Evolutionary conservation across 208 protist genomes (phyloP), one percentile per base, ranked within the genome.

Genomic region (Acanthamoeba castellanii): DNA sequence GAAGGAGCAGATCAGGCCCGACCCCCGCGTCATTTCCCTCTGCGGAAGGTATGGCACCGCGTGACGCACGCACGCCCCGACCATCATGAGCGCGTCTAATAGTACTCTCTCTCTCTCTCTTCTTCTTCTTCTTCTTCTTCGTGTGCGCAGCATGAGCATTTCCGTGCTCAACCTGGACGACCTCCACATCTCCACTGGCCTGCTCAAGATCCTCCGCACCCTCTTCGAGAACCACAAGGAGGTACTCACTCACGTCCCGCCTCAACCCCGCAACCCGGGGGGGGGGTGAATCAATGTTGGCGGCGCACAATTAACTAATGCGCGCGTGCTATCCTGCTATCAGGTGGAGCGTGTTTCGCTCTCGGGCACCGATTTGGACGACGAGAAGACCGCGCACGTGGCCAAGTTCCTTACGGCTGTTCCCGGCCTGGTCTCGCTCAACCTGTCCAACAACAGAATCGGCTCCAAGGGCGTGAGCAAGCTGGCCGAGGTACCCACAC

Each of bases 391-490:
- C 1, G 82, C 47, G 22, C 25, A 55, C 7, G 82, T 90, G n/a
- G 82, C 82, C 52, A 42, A 90, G 82, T 70, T 90, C 52, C 82
- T 90, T 30, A 25, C 14, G 37, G 25, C 30, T 52, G 50, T 32
- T 37, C 82, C 82, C 37, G 57, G 57, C 52, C 52, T 90, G 45
- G 52, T 90, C 18, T 59, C 82, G 47, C 50, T 90, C 57, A 68
- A 90, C 55, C 82, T 90, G 30, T 59, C 82, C 32, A 70, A 90
- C 55, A 90, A 90, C 82, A 90, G 25, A 30, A 90, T 90, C 57
- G 37, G 32, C 27, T 90, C 82, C 32, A 20, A 30, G 18, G 82
- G 82, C 52, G 82, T 68, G 47, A 90, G 37, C 52, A 47, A 37
- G 32, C 82, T 90, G n/a, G 82, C 82, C 25, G 82, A 90, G 82